phyloP scores from a whole-genome alignment of 768 basidiomycete species.

The Calocybe indica region DNA sequence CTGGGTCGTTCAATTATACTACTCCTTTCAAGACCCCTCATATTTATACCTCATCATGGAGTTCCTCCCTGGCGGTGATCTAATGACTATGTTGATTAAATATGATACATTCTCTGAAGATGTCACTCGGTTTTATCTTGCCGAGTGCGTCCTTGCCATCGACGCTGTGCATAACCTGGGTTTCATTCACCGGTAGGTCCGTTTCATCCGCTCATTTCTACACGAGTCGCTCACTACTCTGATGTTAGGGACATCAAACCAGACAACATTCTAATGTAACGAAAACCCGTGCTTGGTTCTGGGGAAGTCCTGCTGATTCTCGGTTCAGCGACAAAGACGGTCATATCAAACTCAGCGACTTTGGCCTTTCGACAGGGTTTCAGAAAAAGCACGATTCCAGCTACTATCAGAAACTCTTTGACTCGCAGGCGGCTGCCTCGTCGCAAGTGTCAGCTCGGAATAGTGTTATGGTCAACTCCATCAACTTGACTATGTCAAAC shows the following conservation, averaged over 20 bases:
- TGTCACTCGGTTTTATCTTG: slow-evolving; percentile 96
- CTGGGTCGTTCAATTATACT: slow-evolving; percentile 96
- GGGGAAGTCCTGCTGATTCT: not conserved
- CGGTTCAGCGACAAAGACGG: slow-evolving; percentile 74
- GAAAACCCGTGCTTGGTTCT: slow-evolving; percentile 34
- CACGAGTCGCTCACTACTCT: slow-evolving; percentile 2
- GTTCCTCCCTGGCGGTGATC: slow-evolving; percentile 94
- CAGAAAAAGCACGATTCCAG: slow-evolving; percentile 96
- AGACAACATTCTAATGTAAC: slow-evolving; percentile 75
- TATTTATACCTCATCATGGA: slow-evolving; percentile 99
- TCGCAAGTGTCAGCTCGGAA: slow-evolving; percentile 60
- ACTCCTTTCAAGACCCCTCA: slow-evolving; percentile 94
- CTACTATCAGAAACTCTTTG: slow-evolving; percentile 89
- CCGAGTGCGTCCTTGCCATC: slow-evolving; percentile 96
- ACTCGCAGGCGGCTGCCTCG: slow-evolving; percentile 32
- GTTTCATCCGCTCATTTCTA: not conserved
- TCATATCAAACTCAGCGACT: slow-evolving; percentile 97
- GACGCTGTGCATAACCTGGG: slow-evolving; percentile 96
- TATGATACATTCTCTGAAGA: slow-evolving; percentile 99
- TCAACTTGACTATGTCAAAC: slow-evolving; percentile 91
- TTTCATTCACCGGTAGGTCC: slow-evolving; percentile 87
- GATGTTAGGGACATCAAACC: slow-evolving; percentile 90
- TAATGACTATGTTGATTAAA: slow-evolving; percentile 99
- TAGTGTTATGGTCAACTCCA: slow-evolving; percentile 96
- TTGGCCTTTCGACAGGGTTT: slow-evolving; percentile 98